Conservation (phyloP, 73 alveolate genomes). For the Paramecium primaurelia region DNA sequence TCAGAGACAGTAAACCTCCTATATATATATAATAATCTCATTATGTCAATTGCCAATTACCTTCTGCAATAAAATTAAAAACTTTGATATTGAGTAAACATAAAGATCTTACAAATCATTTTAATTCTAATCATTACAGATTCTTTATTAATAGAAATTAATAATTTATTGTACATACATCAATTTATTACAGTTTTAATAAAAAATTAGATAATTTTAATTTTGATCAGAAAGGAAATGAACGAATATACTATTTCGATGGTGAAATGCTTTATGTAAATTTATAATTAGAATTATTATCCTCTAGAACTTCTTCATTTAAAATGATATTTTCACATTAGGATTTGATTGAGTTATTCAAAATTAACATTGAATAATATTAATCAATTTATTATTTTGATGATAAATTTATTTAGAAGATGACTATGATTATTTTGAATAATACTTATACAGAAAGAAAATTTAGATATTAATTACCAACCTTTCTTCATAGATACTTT, state of each 20-base stretch:
- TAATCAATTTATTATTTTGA: background rate
- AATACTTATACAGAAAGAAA: slow-evolving; percentile 35
- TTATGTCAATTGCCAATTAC: background rate
- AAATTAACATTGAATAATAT: background rate
- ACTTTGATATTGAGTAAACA: slow-evolving; percentile 2
- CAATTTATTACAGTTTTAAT: background rate
- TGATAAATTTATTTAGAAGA: background rate
- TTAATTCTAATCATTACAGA: background rate
- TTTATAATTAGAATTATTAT: background rate
- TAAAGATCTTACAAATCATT: background rate
- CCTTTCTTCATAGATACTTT: background rate
- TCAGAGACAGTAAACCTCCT: background rate
- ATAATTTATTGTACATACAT: background rate
- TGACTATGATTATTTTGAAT: background rate
- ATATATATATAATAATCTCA: background rate
- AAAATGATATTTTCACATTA: slow-evolving; percentile 2
- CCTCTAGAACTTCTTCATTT: slow-evolving; percentile 4
- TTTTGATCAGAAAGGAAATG: background rate
- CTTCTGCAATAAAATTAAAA: background rate
- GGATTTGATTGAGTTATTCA: background rate
- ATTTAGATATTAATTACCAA: slow-evolving; percentile 17
- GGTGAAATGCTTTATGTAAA: slow-evolving; percentile 13
- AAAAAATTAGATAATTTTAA: background rate
- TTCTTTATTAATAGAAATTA: background rate
- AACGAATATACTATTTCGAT: slow-evolving; percentile 25